Conservation (phyloP, 345 rosid species). For the Ricinus communis region DNA sequence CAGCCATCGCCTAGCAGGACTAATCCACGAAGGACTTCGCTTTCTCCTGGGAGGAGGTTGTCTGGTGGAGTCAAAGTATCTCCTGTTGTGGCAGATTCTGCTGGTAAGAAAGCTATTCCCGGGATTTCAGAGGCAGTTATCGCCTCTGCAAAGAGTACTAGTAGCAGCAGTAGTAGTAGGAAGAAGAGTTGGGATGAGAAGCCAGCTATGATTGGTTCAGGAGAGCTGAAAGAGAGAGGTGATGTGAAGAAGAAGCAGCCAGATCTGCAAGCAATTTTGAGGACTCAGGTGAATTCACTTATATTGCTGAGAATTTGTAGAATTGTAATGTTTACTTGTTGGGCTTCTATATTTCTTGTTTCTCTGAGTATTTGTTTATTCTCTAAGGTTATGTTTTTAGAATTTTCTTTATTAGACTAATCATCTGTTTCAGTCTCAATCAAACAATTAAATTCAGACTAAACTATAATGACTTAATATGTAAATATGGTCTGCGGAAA, state of each 20-base stretch:
- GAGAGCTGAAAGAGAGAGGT: slow-evolving; percentile 50
- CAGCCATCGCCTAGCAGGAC: slow-evolving; percentile 92
- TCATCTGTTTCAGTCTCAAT: too few species aligned
- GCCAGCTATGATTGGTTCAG: slow-evolving; percentile 21
- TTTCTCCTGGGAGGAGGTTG: slow-evolving; percentile 83
- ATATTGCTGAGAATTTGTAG: too few species aligned
- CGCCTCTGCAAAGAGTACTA: slow-evolving; percentile 47
- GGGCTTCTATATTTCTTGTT: neutral
- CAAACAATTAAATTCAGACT: too few species aligned
- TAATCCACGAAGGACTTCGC: slow-evolving; percentile 58
- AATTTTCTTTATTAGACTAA: too few species aligned
- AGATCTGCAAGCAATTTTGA: slow-evolving; percentile 65
- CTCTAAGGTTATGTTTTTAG: neutral
- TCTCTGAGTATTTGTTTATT: neutral
- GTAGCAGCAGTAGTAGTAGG: too few species aligned
- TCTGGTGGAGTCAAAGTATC: slow-evolving; percentile 71
- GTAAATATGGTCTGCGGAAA: neutral
- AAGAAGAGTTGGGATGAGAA: slow-evolving; percentile 78
- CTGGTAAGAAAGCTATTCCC: slow-evolving; percentile 60
- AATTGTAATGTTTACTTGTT: neutral
- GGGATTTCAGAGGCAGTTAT: slow-evolving; percentile 74
- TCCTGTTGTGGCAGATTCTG: slow-evolving; percentile 64
- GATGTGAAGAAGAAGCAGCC: slow-evolving; percentile 54
- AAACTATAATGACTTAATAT: too few species aligned
- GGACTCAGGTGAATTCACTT: slow-evolving; percentile 62